Percentiles rank a stretch among this genome's conserved stretches.
Conservation (phyloP, 2,329 filamentous ascomycete genomes). For the Byssochlamys sp. region DNA sequence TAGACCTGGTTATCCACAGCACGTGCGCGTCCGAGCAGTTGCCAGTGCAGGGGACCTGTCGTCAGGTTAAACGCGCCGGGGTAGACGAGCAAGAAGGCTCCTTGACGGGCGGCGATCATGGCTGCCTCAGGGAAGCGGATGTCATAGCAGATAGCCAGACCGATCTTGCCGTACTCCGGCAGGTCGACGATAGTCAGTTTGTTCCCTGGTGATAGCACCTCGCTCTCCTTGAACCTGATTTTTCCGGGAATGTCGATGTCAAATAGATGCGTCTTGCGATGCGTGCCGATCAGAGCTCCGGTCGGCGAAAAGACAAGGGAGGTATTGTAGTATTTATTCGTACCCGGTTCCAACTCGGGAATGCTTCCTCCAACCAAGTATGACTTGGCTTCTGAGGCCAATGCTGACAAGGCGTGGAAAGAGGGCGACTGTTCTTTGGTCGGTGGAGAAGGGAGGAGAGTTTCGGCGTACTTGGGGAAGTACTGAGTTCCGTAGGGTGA, state of each 20-base stretch:
- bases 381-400: conserved; percentile 67
- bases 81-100: conserved; percentile 81
- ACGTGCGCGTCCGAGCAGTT: conserved; percentile 66
- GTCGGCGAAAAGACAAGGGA: conserved; percentile 69
- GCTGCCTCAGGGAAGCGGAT: conserved; percentile 91
- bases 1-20: conserved; percentile 93
- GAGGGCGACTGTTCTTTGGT: conserved; percentile 62
- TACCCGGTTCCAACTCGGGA: conserved; percentile 61
- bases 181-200: conserved; percentile 77
- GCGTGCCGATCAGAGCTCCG: conserved; percentile 71
- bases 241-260: conserved; percentile 95
- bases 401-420: conserved; percentile 70
- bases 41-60: conserved; percentile 87
- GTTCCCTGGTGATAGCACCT: conserved; percentile 77
- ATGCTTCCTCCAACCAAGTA: conserved; percentile 90
- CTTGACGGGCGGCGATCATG: conserved; percentile 73
- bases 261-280: conserved; percentile 92
- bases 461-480: conserved; percentile 88
- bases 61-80: conserved; percentile 96
- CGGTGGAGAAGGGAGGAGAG: conserved; percentile 68
- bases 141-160: conserved; percentile 92
- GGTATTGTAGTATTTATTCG: conserved; percentile 81
- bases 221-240: conserved; percentile 82
- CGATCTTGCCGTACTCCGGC: conserved; percentile 78
- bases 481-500: conserved; percentile 86